Conservation (phyloP, 2,329 filamentous ascomycete genomes). For the Chrysoporthe austroafricana region DNA sequence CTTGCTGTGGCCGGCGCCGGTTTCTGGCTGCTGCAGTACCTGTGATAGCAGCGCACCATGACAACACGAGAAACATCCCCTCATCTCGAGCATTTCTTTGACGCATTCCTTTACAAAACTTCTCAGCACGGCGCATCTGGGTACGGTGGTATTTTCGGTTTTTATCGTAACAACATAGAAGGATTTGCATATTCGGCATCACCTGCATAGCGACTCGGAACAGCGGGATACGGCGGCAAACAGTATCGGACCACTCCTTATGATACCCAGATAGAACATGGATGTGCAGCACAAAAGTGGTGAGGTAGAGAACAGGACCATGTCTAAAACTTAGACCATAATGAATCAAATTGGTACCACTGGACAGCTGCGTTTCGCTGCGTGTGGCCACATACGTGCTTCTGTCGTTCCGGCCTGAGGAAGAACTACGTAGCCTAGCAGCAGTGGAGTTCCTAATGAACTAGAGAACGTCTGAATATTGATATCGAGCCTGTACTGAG, state of each 20-base stretch:
- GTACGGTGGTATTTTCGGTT: neutral
- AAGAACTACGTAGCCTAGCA: neutral
- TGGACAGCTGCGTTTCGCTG: neutral
- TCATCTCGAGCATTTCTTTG: neutral
- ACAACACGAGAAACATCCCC: neutral
- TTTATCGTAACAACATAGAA: conserved; percentile 1
- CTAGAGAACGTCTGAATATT: conserved; percentile 4
- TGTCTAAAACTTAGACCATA: conserved; percentile 8
- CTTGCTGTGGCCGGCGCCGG: conserved; percentile 9
- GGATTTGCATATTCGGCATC: conserved; percentile 13
- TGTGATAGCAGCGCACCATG: conserved; percentile 2
- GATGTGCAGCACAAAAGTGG: conserved; percentile 4
- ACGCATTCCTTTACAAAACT: conserved; percentile 8
- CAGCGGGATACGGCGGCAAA: conserved; percentile 30
- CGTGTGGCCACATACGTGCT: neutral
- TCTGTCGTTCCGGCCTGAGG: conserved; percentile 21
- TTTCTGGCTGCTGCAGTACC: conserved; percentile 27
- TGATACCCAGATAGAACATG: conserved; percentile 21
- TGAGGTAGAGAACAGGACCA: conserved; percentile 1
- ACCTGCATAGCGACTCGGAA: conserved; percentile 27
- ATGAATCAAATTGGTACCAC: neutral
- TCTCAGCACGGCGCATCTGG: conserved; percentile 1
- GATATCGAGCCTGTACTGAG: conserved; percentile 7
- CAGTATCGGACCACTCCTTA: conserved; percentile 30
- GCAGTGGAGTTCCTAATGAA: conserved; percentile 14